phyloP scores from a whole-genome alignment of 495 filamentous ascomycete species.

The Trichoderma parareesei region DNA sequence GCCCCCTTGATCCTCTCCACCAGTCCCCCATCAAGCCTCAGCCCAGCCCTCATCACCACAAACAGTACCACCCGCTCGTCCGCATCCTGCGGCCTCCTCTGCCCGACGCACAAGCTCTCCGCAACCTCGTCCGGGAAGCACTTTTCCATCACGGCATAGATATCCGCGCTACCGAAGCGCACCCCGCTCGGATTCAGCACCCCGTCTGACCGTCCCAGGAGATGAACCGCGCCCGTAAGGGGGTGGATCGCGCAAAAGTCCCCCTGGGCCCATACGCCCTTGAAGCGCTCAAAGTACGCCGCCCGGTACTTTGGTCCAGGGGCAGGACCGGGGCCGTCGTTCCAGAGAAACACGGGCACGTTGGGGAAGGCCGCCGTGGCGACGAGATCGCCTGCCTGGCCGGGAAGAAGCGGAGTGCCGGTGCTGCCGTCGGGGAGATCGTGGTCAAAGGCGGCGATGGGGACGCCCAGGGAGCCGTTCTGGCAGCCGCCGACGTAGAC shows the following conservation, averaged over 20 bases:
- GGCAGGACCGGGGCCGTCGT: conserved; percentile 37
- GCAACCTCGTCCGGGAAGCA: conserved; percentile 51
- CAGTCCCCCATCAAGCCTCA: conserved; percentile 45
- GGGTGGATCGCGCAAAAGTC: conserved; percentile 70
- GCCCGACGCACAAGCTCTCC: conserved; percentile 70
- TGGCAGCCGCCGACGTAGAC: conserved; percentile 66
- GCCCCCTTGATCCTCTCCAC: conserved; percentile 52
- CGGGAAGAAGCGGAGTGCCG: conserved; percentile 41
- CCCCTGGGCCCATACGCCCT: conserved; percentile 72
- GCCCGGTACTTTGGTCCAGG: conserved; percentile 53
- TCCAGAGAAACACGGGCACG: conserved; percentile 66
- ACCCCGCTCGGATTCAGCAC: conserved; percentile 85
- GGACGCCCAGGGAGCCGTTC: conserved; percentile 54
- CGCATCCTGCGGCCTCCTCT: conserved; percentile 54
- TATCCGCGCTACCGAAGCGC: conserved; percentile 77
- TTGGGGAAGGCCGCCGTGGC: conserved; percentile 62
- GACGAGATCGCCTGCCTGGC: conserved; percentile 66
- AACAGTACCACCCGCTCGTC: conserved; percentile 75
- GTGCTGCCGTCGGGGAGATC: conserved; percentile 37
- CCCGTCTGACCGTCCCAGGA: conserved; percentile 80
- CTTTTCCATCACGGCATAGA: conserved; percentile 65
- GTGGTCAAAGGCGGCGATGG: conserved; percentile 62
- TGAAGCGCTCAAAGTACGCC: conserved; percentile 65
- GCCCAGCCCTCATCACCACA: conserved; percentile 58
- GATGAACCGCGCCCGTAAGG: conserved; percentile 51